Evolutionary conservation across 768 basidiomycete species (phyloP).

Genomic region (Amanita rimosa): DNA sequence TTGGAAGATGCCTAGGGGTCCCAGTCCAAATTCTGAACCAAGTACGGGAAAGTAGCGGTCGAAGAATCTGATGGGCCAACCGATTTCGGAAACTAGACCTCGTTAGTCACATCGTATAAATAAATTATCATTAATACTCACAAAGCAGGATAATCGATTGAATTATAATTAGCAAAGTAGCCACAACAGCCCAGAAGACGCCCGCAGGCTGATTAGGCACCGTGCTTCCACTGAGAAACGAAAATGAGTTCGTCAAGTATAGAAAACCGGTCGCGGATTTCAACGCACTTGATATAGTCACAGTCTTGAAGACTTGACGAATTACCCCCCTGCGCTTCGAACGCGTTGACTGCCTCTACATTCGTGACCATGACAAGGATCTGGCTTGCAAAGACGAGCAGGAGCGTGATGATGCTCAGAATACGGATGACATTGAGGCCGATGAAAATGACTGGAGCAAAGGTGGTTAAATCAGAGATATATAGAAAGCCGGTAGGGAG

Average conservation of each 20-base stretch:
- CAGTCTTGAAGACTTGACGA: constrained; percentile 37
- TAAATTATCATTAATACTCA: constrained; percentile 18
- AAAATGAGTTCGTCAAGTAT: background rate
- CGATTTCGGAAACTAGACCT: constrained; percentile 52
- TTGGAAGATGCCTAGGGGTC: constrained; percentile 82
- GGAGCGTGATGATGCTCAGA: constrained; percentile 66
- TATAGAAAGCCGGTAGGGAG: background rate
- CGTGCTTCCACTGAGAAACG: constrained; percentile 42
- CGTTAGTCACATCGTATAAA: background rate
- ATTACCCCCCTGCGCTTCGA: constrained; percentile 30
- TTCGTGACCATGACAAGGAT: constrained; percentile 68
- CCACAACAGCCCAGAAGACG: constrained; percentile 83
- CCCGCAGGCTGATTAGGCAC: constrained; percentile 93
- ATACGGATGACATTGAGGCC: constrained; percentile 68
- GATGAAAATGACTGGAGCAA: constrained; percentile 39
- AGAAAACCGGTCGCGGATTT: background rate
- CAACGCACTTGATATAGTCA: constrained; percentile 69
- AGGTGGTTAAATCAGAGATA: background rate
- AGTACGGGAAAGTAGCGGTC: constrained; percentile 86
- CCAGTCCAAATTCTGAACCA: constrained; percentile 78
- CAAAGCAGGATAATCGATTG: constrained; percentile 66
- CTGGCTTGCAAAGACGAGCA: constrained; percentile 73
- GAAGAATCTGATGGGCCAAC: constrained; percentile 73
- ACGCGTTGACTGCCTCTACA: constrained; percentile 63
- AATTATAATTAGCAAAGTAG: constrained; percentile 76